Evolutionary conservation across 768 basidiomycete genomes (phyloP).

Genomic region (Naganishia randhawae): DNA sequence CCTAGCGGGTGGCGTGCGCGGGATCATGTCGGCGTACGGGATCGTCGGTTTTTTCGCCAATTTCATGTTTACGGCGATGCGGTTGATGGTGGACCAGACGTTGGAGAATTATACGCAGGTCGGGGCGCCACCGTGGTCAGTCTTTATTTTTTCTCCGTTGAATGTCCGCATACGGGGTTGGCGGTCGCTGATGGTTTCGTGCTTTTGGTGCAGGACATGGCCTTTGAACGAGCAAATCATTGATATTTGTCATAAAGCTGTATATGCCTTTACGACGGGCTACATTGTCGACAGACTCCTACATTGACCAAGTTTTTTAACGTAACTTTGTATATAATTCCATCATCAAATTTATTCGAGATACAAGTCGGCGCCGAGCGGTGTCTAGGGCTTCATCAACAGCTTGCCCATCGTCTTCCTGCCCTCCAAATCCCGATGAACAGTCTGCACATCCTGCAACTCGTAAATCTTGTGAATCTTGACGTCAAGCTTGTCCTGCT

Average conservation of each 20-base stretch:
- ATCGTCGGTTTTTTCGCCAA: conserved; percentile 28
- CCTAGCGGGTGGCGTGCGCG: conserved; percentile 25
- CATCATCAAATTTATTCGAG: too few species aligned
- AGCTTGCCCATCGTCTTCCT: conserved; percentile 84
- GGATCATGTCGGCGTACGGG: conserved; percentile 25
- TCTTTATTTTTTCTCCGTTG: background rate
- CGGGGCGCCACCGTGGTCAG: conserved; percentile 31
- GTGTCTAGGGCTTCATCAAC: conserved; percentile 62
- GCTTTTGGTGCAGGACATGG: conserved; percentile 27
- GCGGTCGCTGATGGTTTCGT: too few species aligned
- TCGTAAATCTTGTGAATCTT: conserved; percentile 70
- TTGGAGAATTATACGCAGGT: conserved; percentile 32
- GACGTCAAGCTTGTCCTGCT: conserved; percentile 57
- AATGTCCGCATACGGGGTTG: too few species aligned
- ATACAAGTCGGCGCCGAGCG: background rate
- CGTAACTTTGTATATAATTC: too few species aligned
- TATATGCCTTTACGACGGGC: conserved; percentile 33
- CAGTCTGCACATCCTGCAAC: conserved; percentile 72
- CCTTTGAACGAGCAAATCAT: conserved; percentile 32
- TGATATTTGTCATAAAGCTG: conserved; percentile 31
- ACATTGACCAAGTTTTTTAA: too few species aligned
- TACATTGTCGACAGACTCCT: conserved; percentile 25
- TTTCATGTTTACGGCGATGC: conserved; percentile 29
- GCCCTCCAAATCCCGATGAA: conserved; percentile 71
- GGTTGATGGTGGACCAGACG: conserved; percentile 30